Conservation (phyloP, 1,284 basidiomycete genomes). For the Waitea zeae region DNA sequence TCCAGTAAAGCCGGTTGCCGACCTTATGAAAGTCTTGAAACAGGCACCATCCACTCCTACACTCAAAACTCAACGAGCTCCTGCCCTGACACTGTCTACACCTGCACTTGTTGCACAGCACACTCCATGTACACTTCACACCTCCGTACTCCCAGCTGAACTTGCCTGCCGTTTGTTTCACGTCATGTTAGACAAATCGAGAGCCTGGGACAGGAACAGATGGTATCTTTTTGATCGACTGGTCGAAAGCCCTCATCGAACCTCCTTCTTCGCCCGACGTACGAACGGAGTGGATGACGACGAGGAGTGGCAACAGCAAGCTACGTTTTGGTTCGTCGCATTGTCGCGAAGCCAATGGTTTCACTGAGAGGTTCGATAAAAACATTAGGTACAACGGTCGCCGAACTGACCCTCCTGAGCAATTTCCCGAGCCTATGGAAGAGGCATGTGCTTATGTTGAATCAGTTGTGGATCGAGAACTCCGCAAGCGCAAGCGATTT, state of each 20-base stretch:
- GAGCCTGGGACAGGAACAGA: slow-evolving; percentile 53
- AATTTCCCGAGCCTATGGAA: slow-evolving; percentile 61
- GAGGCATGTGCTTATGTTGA: slow-evolving; percentile 68
- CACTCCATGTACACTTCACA: slow-evolving; percentile 63
- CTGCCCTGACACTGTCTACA: slow-evolving; percentile 36
- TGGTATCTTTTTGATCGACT: slow-evolving; percentile 75
- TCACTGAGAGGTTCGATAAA: no score
- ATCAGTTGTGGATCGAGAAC: slow-evolving; percentile 56
- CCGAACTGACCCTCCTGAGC: slow-evolving; percentile 30
- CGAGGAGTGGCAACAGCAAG: slow-evolving; percentile 43
- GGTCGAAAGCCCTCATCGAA: slow-evolving; percentile 74
- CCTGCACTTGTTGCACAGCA: slow-evolving; percentile 48
- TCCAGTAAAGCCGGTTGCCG: slow-evolving; percentile 12
- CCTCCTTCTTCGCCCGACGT: slow-evolving; percentile 51
- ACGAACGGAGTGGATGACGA: slow-evolving; percentile 11
- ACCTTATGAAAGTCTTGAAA: slow-evolving; percentile 38
- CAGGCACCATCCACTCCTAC: slow-evolving; percentile 27
- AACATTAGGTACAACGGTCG: slow-evolving; percentile 66
- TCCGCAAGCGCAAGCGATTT: slow-evolving; percentile 43
- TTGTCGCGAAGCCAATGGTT: slow-evolving; percentile 1
- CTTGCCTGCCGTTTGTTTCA: slow-evolving; percentile 58
- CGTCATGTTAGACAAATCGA: slow-evolving; percentile 43
- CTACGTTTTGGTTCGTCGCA: slow-evolving; percentile 41
- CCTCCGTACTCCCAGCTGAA: slow-evolving; percentile 48
- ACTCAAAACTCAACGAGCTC: slow-evolving; percentile 20